Evolutionary conservation across 768 basidiomycete genomes (phyloP), one percentile per base, ranked within the genome.

Genomic region (Holtermanniella nyarrowii): DNA sequence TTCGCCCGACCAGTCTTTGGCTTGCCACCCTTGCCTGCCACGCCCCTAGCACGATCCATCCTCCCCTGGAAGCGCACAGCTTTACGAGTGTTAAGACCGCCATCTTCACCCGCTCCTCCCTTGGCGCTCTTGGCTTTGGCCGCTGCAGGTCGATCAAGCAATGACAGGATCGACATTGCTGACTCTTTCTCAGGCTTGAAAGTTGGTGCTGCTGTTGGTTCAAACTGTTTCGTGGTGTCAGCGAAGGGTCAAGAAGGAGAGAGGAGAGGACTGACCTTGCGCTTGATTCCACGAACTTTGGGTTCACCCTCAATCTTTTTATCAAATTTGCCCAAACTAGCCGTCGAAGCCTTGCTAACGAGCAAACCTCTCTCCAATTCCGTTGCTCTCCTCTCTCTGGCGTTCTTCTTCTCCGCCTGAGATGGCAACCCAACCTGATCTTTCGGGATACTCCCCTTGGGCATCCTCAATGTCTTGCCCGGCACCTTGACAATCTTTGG

Each of bases 251-350:
- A 24, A 40, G 24, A 48, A 7, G 24, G 10, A 2, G 46, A 11
- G 26, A 18, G 31, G 22, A 39, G 27, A 24, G n/a, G 0, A 65
- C 76, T 41, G 57, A 88, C 88, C 83, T 96, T 96, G 62, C 95
- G 81, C 76, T 96, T 97, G 44, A 90, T 74, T 4, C 90, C 89
- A 62, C 73, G 73, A 42, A 82, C 68, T 72, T 88, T 90, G 70
- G 86, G 85, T 72, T 99, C 95, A 12, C 91, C 91, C 47, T 91
- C 85, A 20, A 97, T 78, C 65, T 77, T 81, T 58, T 80, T 83
- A 70, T 97, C 93, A 62, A 95, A 99, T 65, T 73, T 72, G 58
- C 95, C 95, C 83, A 99, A 83, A 62, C 88, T 91, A 0, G 90
- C 95, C 0, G 95, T 99, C 55, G 89, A 89, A 24, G 76, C 74